phyloP scores from a whole-genome alignment of 2,329 filamentous ascomycete species.

The Diplodia corticola region DNA sequence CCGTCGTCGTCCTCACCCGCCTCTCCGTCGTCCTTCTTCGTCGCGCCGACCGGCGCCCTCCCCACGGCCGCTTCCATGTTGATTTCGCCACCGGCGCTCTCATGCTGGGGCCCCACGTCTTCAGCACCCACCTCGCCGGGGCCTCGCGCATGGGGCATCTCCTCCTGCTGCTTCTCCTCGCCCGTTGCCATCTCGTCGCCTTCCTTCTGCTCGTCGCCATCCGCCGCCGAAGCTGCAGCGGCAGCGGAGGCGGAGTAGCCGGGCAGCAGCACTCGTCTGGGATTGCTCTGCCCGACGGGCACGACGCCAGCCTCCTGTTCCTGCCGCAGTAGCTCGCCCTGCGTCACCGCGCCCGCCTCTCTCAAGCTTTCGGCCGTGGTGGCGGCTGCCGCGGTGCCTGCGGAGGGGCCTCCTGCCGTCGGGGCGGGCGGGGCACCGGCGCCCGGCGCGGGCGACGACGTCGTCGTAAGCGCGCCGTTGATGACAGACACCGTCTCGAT shows the following conservation, averaged over 20 bases:
- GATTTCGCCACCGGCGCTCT: conserved; percentile 30
- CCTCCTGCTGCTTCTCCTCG: conserved; percentile 44
- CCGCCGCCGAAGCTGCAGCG: conserved; percentile 27
- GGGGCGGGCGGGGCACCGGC: background rate
- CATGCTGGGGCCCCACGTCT: conserved; percentile 76
- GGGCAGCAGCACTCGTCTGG: conserved; percentile 28
- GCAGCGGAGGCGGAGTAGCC: background rate
- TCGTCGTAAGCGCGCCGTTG: conserved; percentile 64
- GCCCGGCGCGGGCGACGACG: conserved; percentile 30
- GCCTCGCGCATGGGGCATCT: conserved; percentile 75
- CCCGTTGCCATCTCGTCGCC: background rate
- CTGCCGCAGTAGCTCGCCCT: conserved; percentile 78
- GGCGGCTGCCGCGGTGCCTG: conserved; percentile 18
- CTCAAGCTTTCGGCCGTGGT: conserved; percentile 37
- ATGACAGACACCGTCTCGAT: conserved; percentile 81
- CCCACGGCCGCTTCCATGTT: conserved; percentile 41
- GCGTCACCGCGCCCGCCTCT: conserved; percentile 63
- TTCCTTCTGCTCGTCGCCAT: conserved; percentile 13
- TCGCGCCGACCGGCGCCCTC: conserved; percentile 31
- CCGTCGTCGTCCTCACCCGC: conserved; percentile 20
- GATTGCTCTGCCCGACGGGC: conserved; percentile 59
- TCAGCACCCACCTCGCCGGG: conserved; percentile 82
- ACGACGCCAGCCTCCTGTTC: conserved; percentile 82
- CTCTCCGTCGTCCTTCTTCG: conserved; percentile 25
- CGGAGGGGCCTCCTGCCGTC: background rate